Percentiles rank a stretch among this genome's conserved stretches.
Evolutionary conservation across 768 basidiomycete species (phyloP).

Genomic region (Scleroderma citrinum): DNA sequence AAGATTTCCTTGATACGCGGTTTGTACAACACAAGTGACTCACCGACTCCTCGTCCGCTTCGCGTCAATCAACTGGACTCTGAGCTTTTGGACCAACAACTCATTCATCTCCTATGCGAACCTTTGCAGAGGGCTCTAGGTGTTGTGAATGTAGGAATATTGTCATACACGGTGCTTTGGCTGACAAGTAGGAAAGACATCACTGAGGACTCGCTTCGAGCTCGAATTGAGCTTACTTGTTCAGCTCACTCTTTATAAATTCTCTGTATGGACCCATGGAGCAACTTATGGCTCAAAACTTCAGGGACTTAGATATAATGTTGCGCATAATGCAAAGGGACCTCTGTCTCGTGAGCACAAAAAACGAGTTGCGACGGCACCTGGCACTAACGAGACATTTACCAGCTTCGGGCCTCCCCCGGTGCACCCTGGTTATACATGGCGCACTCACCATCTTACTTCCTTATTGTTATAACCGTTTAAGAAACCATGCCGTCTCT

Average conservation of each 20-base stretch:
- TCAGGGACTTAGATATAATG: conserved; percentile 66
- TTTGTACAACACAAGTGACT: conserved; percentile 27
- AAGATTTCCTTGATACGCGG: conserved; percentile 43
- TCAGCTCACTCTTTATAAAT: conserved; percentile 68
- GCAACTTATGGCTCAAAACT: conserved; percentile 80
- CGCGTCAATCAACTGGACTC: conserved; percentile 92
- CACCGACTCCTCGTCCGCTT: conserved; percentile 43
- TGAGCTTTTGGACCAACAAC: conserved; percentile 83
- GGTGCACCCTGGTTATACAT: conserved; percentile 56
- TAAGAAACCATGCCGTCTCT: conserved; percentile 73
- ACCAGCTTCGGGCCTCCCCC: conserved; percentile 62
- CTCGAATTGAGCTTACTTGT: conserved; percentile 71
- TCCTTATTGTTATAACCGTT: conserved; percentile 73
- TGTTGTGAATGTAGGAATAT: conserved; percentile 53
- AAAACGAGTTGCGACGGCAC: background rate
- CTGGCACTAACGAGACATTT: background rate
- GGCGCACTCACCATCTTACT: conserved; percentile 65
- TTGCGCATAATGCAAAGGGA: conserved; percentile 7
- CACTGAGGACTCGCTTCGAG: conserved; percentile 57
- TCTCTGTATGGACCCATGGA: conserved; percentile 76
- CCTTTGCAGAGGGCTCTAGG: conserved; percentile 72
- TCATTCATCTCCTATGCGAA: conserved; percentile 73
- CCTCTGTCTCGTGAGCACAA: conserved; percentile 17
- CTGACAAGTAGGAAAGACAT: conserved; percentile 38
- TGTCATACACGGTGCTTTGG: background rate